Base-by-base conservation (phyloP, 2,329 filamentous ascomycete species). In the Claviceps fusiformis region DNA sequence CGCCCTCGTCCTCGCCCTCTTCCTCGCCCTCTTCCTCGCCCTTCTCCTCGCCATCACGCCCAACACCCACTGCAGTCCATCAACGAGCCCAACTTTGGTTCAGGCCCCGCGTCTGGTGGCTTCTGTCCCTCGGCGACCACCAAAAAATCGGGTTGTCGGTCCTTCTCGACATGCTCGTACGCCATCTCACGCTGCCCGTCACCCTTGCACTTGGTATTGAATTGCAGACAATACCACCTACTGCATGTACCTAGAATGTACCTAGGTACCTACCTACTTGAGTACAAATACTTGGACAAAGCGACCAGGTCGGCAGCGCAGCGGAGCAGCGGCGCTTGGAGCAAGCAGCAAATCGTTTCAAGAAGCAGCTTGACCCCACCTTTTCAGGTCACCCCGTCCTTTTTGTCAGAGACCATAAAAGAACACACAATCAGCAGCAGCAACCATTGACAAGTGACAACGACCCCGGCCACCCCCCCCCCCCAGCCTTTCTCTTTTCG, bases 81-180 rank as follows among this genome's bases (percentile, higher is more conserved):
- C 53, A n/a, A 46, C 47, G 48, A 55, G 53, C 53, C 53, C 53
- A 55, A 55, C 53, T 17, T 47, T 17, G 2, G 13, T 33, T 27
- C 19, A 41, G 37, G 37, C 37, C 37, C 35, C 35, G 6, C 10
- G 3, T 41, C 37, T 41, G 37, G 37, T 41, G 37, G 17, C 37
- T 17, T 41, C 11, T 4, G 37, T 17, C 13, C 15, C 17, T 41
- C 17, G 37, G 37, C 37, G 15, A 3, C 37, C 37, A 41, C 37
- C 37, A 41, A 13, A 17, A 41, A 17, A 41, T 41, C 37, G 37
- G 2, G 11, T 41, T 41, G 37, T 41, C 37, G 37, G 37, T 41
- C 37, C 37, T 41, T 41, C 37, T 37, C 13, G 15, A 17, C 37
- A 41, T 41, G 37, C 37, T 41, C 6, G 37, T 41, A 13, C 37